Base-by-base conservation (phyloP, 2,329 filamentous ascomycete species). In the Scedosporium minutisporum region DNA sequence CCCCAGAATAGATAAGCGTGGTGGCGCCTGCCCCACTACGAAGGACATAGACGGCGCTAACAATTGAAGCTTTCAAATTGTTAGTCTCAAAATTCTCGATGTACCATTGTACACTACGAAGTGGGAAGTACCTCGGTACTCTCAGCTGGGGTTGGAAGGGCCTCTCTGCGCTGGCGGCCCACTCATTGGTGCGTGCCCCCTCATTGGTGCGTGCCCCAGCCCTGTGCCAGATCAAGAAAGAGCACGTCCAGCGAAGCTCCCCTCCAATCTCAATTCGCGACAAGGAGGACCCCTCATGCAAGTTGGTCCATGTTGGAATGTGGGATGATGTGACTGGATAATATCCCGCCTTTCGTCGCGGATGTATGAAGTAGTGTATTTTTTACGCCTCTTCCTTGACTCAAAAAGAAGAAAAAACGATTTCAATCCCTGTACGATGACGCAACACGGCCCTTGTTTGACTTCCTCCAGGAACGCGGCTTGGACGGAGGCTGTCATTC, bases 291-390 rank as follows among this genome's bases (percentile, higher is more conserved):
- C 23, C 18, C 44, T 18, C 18, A 18, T 55, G 51, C 23, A 14
- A 23, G 23, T 55, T 55, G 42, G 7, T 51, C 51, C 51, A 21
- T 48, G 6, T 95, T 71, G 84, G 81, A 60, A 73, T 96, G 71
- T 83, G 91, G 66, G 91, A 96, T 64, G 83, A 87, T 67, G 76
- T 77, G 2, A 78, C 87, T 42, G 83, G 87, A 68, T 87, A 70
- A 68, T 87, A 70, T 68, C 44, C 29, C 44, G 57, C 21, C 33
- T 57, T 58, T 61, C 10, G 4, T 33, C 29, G 29, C 29, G 29
- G 29, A 33, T 38, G 33, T 38, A 38, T 10, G 29, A 29, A 29
- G 29, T 29, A 29, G 6, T 7, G 29, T 29, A 29, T 38, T 38
- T 38, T 38, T 38, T 38, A 6, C 33, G 33, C 3, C 33, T 38